Base-by-base conservation (phyloP, 192 early-diverging fungal species). In the Helicostylum pulchrum region DNA sequence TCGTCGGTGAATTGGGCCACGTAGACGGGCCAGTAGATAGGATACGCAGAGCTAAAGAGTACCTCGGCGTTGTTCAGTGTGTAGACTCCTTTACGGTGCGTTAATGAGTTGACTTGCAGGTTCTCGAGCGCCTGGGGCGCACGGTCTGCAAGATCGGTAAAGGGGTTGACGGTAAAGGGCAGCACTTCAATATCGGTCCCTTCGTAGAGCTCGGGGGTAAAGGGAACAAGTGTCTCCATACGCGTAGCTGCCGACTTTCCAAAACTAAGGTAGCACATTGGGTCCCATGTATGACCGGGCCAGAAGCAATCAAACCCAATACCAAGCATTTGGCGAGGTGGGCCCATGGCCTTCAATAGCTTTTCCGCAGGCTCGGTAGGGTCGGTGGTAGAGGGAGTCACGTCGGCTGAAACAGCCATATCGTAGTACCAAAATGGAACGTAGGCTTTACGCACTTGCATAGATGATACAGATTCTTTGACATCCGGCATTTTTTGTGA, bases 361-460 rank as follows among this genome's bases (percentile, higher is more conserved):
- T 55, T 49, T 15, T 54, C 60, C 30, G 5, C 36, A 39, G 36
- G 9, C 36, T 9, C 36, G 7, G 59, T 36, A 3, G 62, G 52
- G 0, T 58, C 46, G 3, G 44, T 64, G 6, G 21, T 30, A 47
- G 21, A 45, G 1, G 26, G 12, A 19, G 45, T 47, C 12, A 61
- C 44, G 31, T 61, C 30, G 10, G 54, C 62, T 0, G 70, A 54
- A 7, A 61, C 19, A 8, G 67, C 72, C 43, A 65, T 56, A 44
- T 74, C 72, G 31, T 69, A 68, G 53, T 65, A 61, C 72, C 72
- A 74, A 30, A 69, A 59, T 4, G 72, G 72, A 15, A 74, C 4
- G 23, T 74, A 74, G 3, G 63, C 72, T 20, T 63, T 62, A 15
- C 72, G 72, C 1, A 63, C 42, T 42, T 64, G 48, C 46, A 57